Evolutionary conservation across 495 filamentous ascomycete genomes (phyloP).

Genomic region (Lasiosphaeria hispida): DNA sequence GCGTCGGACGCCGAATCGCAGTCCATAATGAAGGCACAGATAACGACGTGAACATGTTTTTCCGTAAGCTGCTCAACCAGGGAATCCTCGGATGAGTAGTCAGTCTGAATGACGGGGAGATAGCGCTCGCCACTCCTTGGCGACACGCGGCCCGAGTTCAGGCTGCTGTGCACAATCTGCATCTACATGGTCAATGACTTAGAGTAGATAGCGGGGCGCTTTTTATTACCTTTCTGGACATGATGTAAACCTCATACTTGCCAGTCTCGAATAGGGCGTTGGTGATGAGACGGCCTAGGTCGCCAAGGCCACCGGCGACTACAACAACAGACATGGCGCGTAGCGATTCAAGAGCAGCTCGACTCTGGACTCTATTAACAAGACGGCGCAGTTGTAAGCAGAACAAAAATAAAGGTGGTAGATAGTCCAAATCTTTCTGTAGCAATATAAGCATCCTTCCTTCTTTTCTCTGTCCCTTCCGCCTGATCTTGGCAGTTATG

Average conservation of each 20-base stretch:
- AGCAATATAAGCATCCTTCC: no score
- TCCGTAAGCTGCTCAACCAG: neutral
- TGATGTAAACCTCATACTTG: conserved; percentile 15
- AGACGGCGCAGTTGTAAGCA: no score
- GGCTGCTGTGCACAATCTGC: neutral
- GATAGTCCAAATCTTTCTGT: no score
- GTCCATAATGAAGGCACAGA: conserved; percentile 17
- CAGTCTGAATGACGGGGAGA: conserved; percentile 4
- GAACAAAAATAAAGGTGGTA: no score
- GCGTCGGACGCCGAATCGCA: conserved; percentile 2
- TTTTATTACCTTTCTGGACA: conserved; percentile 16
- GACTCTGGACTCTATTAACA: no score
- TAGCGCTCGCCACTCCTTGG: neutral
- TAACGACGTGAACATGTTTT: neutral
- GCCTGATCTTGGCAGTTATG: no score
- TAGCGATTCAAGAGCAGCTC: neutral
- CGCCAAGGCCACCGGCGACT: conserved; percentile 14
- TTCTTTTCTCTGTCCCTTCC: no score
- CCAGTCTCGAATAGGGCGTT: conserved; percentile 10
- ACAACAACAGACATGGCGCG: conserved; percentile 6
- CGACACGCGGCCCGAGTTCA: neutral
- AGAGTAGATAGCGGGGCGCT: neutral
- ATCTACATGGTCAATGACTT: neutral
- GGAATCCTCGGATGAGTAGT: conserved; percentile 6
- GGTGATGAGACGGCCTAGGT: conserved; percentile 12